These are phyloP conservation scores for Huiozyma sinensis DNA, from an alignment of 805 yeast species.

Conservation along the genomic window DNA sequence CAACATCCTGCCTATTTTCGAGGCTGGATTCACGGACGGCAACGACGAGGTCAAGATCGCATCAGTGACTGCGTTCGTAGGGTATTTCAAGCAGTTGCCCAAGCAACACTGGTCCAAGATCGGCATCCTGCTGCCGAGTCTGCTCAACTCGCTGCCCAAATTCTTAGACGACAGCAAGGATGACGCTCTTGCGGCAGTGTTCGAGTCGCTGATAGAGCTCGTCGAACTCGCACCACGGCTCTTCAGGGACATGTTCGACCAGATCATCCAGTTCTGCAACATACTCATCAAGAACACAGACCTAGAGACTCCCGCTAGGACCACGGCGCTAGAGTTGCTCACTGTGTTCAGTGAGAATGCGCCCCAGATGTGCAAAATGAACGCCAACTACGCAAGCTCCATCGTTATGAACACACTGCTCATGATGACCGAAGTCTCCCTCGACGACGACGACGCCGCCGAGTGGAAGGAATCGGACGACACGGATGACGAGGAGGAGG, in stretches of 20 bases:
- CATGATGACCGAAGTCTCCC: slow-evolving; percentile 87
- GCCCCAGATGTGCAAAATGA: slow-evolving; percentile 87
- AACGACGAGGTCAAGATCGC: slow-evolving; percentile 81
- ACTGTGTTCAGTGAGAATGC: slow-evolving; percentile 89
- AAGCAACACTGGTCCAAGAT: slow-evolving; percentile 67
- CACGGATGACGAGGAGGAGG: slow-evolving; percentile 73
- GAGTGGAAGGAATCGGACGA: slow-evolving; percentile 83
- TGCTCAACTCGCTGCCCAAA: slow-evolving; percentile 80
- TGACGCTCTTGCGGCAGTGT: slow-evolving; percentile 71
- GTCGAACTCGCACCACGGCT: slow-evolving; percentile 91
- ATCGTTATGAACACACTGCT: slow-evolving; percentile 65
- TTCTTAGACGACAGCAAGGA: slow-evolving; percentile 72
- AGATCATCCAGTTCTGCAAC: slow-evolving; percentile 79
- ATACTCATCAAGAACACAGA: slow-evolving; percentile 73
- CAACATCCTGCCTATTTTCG: slow-evolving; percentile 58
- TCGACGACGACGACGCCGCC: slow-evolving; percentile 75
- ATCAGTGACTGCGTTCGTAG: slow-evolving; percentile 85
- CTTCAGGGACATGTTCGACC: slow-evolving; percentile 83
- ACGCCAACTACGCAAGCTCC: slow-evolving; percentile 57
- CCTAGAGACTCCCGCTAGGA: slow-evolving; percentile 66
- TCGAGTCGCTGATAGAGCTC: slow-evolving; percentile 80
- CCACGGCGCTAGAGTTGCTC: slow-evolving; percentile 78
- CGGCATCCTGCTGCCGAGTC: slow-evolving; percentile 69
- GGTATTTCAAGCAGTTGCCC: slow-evolving; percentile 75
- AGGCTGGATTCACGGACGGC: slow-evolving; percentile 68